Conservation (phyloP, 2,329 filamentous ascomycete species). For the Apiospora sp. region DNA sequence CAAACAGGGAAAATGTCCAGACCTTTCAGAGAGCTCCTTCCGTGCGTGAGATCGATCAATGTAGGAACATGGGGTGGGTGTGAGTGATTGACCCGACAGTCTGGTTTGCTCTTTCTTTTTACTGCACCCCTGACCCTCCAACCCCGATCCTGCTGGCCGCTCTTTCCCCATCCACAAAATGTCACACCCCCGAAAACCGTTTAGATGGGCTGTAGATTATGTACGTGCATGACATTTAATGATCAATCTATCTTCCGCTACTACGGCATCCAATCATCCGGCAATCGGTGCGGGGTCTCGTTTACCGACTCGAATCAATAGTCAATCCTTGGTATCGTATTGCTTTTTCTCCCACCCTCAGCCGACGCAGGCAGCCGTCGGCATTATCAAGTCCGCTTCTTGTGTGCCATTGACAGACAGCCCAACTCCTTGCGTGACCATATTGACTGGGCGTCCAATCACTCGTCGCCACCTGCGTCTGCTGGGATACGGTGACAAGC, state of each 20-base stretch:
- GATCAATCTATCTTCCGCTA: not conserved
- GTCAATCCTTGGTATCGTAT: not conserved
- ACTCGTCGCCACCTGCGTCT: not conserved
- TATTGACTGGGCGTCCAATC: not conserved
- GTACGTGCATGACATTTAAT: not conserved
- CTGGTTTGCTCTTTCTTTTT: slow-evolving; percentile 5
- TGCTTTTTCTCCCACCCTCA: not conserved
- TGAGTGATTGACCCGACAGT: not conserved
- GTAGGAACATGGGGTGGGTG: not conserved
- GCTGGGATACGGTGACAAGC: not conserved
- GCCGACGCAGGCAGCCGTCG: not conserved
- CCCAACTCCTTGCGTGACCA: not conserved
- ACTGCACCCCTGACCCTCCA: not conserved
- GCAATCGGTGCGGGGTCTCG: not conserved
- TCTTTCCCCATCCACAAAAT: not conserved
- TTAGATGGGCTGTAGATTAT: not conserved
- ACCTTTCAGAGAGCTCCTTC: not conserved
- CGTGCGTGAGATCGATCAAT: not conserved
- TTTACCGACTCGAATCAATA: not conserved
- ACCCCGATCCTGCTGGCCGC: not conserved
- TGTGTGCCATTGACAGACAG: not conserved
- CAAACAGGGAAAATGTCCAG: not conserved
- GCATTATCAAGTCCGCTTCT: not conserved
- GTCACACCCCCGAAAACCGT: not conserved
- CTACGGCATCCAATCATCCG: not conserved